A percentile compares a stretch with the other conserved stretches of the same genome.
phyloP scores from a whole-genome alignment of 139 green algal genomes.

The Closterium sp. region DNA sequence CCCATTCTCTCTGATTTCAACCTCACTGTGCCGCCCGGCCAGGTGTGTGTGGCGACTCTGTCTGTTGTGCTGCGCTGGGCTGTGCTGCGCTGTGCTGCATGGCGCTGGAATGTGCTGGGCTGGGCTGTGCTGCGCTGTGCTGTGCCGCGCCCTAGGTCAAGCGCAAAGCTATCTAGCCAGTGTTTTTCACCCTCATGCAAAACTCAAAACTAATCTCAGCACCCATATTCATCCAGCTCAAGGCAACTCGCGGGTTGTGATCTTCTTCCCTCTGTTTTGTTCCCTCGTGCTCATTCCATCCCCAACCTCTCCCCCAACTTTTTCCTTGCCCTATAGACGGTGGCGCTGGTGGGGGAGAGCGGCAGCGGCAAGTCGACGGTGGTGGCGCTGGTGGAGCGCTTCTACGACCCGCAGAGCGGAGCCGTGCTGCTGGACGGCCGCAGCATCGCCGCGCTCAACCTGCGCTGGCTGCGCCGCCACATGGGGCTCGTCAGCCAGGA shows the following conservation, averaged over 20 bases:
- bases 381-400: constrained; percentile 80
- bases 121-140: no score
- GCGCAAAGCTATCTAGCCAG: no score
- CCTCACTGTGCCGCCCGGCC: constrained; percentile 51
- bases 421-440: constrained; percentile 74
- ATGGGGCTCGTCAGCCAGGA: constrained; percentile 76
- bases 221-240: no score
- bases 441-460: constrained; percentile 73
- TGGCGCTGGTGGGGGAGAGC: constrained; percentile 87
- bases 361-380: constrained; percentile 93
- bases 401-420: constrained; percentile 67
- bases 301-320: neutral
- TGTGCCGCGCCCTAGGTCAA: no score
- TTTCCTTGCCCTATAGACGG: constrained; percentile 39
- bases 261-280: neutral
- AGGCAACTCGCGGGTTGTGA: neutral
- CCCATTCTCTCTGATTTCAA: constrained; percentile 33
- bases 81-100: no score
- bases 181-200: no score
- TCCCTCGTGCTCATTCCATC: neutral
- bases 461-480: constrained; percentile 73
- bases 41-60: constrained; percentile 23
- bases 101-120: no score
- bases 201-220: no score
- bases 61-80: neutral